phyloP scores from a whole-genome alignment of 129 eudicot species.

The Lactuca sativa region DNA sequence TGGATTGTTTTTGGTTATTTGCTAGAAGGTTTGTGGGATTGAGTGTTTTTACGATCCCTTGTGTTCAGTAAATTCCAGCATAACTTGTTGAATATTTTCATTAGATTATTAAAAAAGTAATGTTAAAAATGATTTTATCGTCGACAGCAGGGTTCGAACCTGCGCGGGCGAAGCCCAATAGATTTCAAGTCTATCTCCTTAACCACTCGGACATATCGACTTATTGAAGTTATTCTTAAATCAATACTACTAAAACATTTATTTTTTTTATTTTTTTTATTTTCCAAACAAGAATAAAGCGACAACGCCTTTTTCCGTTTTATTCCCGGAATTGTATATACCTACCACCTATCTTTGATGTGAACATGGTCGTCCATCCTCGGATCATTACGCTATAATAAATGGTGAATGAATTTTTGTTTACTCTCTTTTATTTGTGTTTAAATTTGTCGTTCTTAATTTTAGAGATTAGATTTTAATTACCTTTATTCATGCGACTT shows the following conservation, averaged over 20 bases:
- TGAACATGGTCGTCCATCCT: constrained; percentile 20
- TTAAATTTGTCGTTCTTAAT: background rate
- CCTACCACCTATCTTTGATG: constrained; percentile 29
- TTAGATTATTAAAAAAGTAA: no score
- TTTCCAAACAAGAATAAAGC: no score
- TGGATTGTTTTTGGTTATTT: no score
- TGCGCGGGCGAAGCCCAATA: constrained; percentile 99
- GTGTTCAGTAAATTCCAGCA: no score
- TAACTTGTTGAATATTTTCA: no score
- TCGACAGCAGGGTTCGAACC: constrained; percentile 99
- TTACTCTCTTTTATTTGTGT: background rate
- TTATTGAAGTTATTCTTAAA: no score
- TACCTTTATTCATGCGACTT: constrained; percentile 18
- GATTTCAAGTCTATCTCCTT: constrained; percentile 99
- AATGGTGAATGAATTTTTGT: constrained; percentile 21
- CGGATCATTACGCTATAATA: background rate
- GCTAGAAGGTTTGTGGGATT: no score
- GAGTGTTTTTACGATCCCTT: no score
- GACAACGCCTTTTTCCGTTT: background rate
- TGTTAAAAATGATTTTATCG: constrained; percentile 13
- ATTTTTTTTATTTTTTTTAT: no score
- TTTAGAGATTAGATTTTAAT: background rate
- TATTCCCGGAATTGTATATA: background rate
- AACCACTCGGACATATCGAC: constrained; percentile 99
- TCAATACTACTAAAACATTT: no score